Evolutionary conservation across 495 filamentous ascomycete genomes (phyloP), one percentile per base, ranked within the genome.

Genomic region (Neurospora sp.): DNA sequence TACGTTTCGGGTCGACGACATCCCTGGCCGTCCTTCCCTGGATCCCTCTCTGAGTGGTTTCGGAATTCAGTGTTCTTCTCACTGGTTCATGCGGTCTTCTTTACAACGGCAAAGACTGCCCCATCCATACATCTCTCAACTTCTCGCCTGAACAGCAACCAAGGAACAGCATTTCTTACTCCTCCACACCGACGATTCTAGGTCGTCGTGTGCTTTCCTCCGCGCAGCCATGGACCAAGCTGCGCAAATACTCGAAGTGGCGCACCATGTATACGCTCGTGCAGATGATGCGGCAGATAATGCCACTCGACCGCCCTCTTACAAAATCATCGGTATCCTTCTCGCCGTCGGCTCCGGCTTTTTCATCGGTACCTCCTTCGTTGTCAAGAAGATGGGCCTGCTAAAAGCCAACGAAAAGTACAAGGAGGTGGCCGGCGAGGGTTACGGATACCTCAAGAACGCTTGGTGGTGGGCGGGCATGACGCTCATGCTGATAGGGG

Each of bases 391-490:
- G 85, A 86, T 90, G 70, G 96, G 96, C 1, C 81, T 99, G 73
- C 86, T 99, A 62, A 94, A 88, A 77, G 96, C 96, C 62, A 99
- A 99, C 81, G 88, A 93, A 75, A 99, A 98, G 83, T 98, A 98
- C 82, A 92, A 96, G 78, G 95, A 98, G 80, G 93, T 94, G 76
- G 94, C 94, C 3, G 96, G 96, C 70, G 95, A 98, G 81, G 96
- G 96, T 40, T 99, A 99, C 80, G 96, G 96, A 73, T 99, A 99
- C 81, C 88, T 99, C 77, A 97, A 96, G 87, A 99, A 99, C 79
- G 83, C 86, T 23, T 98, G 87, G 84, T 99, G 96, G 96, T 99
- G 96, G 96, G 81, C 83, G 31, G 96, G 96, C 75, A 99, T 99
- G 96, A 94, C 88, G 23, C 85, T 99, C 79, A 99, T 99, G 96